A percentile compares a stretch with the other conserved stretches of the same genome.
These are phyloP conservation scores for Fusarium sp. DNA, from an alignment of 2,329 filamentous ascomycete species.

Conservation along the genomic window DNA sequence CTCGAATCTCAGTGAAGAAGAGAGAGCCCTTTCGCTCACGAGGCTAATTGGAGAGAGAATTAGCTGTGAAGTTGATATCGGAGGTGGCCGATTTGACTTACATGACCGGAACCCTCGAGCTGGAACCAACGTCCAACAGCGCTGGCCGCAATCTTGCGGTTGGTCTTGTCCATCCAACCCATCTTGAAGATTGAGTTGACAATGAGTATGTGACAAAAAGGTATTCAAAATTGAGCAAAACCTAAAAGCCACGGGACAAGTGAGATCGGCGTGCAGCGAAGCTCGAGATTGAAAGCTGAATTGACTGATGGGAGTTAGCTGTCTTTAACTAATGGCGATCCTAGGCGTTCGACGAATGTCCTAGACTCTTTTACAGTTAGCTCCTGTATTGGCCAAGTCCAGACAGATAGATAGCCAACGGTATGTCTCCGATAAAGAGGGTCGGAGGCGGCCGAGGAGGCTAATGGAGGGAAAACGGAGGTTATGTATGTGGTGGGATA, in stretches of 20 bases:
- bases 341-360: constrained; percentile 4
- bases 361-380: constrained; percentile 33
- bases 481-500: constrained; percentile 36
- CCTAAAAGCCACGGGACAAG: not conserved
- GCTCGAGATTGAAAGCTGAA: constrained; percentile 10
- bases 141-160: constrained; percentile 71
- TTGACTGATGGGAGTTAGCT: constrained; percentile 8
- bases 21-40: constrained; percentile 78
- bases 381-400: constrained; percentile 10
- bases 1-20: constrained; percentile 87
- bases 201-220: constrained; percentile 1
- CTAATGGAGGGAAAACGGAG: constrained; percentile 22
- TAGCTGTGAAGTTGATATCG: not conserved
- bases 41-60: constrained; percentile 57
- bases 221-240: constrained; percentile 20
- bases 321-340: constrained; percentile 26
- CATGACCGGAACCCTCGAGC: constrained; percentile 85
- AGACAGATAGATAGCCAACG: constrained; percentile 21
- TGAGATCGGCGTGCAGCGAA: not conserved
- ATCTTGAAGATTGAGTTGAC: constrained; percentile 48
- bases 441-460: constrained; percentile 15
- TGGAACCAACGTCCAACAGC: constrained; percentile 79
- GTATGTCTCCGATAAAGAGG: constrained; percentile 34
- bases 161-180: constrained; percentile 63
- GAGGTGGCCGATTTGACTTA: constrained; percentile 58